Base-by-base conservation (phyloP, 768 basidiomycete genomes). In the Sarcomyxa edulis region DNA sequence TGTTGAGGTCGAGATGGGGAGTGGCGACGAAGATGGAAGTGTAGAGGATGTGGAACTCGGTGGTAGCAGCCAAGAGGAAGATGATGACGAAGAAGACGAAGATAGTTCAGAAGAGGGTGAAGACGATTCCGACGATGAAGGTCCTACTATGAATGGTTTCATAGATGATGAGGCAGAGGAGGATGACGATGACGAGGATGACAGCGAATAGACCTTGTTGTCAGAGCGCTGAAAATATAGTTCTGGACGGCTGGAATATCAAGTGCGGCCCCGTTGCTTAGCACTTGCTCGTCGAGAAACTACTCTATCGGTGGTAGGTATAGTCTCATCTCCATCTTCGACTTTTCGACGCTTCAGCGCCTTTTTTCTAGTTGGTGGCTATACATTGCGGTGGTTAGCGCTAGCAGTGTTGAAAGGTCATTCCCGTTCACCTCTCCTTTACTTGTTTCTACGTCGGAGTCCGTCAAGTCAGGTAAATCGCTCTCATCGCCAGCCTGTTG, bases 41-140 rank as follows among this genome's bases (percentile, higher is more conserved):
- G 64, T 90, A 30, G 89, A 87, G 51, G 84, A 88, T 51, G 71
- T 88, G 14, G 85, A 85, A 49, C 61, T 86, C 10, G 84, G 83
- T 42, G 79, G 74, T 2, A 72, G 74, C 31, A 78, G 78, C 44
- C 69, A 72, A 27, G 65, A 67, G 26, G 77, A 69, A 6, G 70
- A 71, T 14, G 74, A 69, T 14, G 67, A 60, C 11, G 72, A 64
- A 9, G 69, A 68, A 8, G 68, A 68, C n/a, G 64, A 69, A 9
- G 66, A 59, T 36, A 55, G 49, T 24, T 58, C 62, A 7, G 60
- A 62, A 15, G 68, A 62, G 0, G 69, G 65, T 1, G 61, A 57
- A 2, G 71, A 65, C 7, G 60, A 61, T 12, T 66, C 63, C 1
- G 74, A 66, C 0, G 64, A 61, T 1, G 71, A 67, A 3, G 69